A percentile compares a stretch with the other conserved stretches of the same genome.
These are phyloP conservation scores for Galium porrigens DNA, from an alignment of 305 asterid genomes.

Conservation along the genomic window DNA sequence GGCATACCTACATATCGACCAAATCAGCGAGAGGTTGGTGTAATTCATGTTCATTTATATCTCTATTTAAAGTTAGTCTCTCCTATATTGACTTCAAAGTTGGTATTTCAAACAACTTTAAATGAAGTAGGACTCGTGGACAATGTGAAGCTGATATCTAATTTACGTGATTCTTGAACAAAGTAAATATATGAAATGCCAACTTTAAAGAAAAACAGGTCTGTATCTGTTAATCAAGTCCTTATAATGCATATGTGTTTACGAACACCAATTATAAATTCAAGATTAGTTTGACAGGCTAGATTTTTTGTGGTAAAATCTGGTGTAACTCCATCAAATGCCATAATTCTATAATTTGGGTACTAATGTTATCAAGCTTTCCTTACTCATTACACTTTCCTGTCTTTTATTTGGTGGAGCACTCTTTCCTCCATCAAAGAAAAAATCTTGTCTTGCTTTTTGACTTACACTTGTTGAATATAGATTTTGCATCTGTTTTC, in stretches of 20 bases:
- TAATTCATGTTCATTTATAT: neutral
- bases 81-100: neutral
- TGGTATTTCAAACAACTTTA: neutral
- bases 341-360: neutral
- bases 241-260: neutral
- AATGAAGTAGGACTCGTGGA: neutral
- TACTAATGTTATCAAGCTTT: neutral
- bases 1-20: constrained; percentile 78
- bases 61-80: neutral
- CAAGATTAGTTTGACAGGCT: neutral
- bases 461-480: neutral
- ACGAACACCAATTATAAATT: neutral
- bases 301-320: neutral
- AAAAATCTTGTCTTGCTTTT: neutral
- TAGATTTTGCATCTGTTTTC: neutral
- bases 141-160: neutral
- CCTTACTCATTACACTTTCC: neutral
- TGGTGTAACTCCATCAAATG: neutral
- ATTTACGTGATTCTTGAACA: neutral
- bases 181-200: neutral
- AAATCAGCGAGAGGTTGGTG: constrained; percentile 74
- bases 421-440: neutral
- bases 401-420: neutral
- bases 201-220: neutral
- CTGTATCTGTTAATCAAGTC: neutral